Conservation (phyloP, 2,329 filamentous ascomycete genomes). For the Colletotrichum navitas region DNA sequence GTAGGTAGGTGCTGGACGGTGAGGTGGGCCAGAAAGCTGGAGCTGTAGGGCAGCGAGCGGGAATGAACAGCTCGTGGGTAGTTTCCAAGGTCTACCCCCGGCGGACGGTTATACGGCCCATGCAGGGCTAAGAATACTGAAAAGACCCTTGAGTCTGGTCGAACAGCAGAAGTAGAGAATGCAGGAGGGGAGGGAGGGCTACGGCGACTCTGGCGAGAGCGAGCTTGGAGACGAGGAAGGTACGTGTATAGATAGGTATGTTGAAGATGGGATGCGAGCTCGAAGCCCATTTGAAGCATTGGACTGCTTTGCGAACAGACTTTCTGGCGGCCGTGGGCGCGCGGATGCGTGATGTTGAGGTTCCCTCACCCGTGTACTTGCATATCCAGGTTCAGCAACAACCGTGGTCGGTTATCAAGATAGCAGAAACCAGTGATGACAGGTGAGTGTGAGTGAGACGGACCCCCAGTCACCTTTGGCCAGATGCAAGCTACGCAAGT, state of each 20-base stretch:
- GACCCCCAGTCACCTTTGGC: neutral
- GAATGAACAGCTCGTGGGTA: slow-evolving; percentile 19
- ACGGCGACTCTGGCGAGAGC: slow-evolving; percentile 15
- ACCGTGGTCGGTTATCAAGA: neutral
- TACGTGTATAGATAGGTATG: slow-evolving; percentile 30
- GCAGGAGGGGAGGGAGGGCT: neutral
- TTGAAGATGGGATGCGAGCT: slow-evolving; percentile 37
- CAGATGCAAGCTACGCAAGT: slow-evolving; percentile 1
- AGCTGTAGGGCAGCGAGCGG: slow-evolving; percentile 7
- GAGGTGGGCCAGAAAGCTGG: too few relatives aligned
- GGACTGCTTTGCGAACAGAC: slow-evolving; percentile 14
- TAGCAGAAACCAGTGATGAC: neutral
- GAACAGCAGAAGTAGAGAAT: slow-evolving; percentile 19
- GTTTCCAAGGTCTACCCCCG: slow-evolving; percentile 38
- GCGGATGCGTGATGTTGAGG: slow-evolving; percentile 29
- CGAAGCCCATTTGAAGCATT: slow-evolving; percentile 33
- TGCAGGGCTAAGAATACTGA: slow-evolving; percentile 31
- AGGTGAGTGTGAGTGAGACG: slow-evolving; percentile 12
- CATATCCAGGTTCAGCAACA: slow-evolving; percentile 20
- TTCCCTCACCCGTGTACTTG: slow-evolving; percentile 20
- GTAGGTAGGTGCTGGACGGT: neutral
- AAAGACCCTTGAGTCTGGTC: slow-evolving; percentile 31
- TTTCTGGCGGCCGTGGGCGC: slow-evolving; percentile 35
- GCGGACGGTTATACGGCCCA: slow-evolving; percentile 39
- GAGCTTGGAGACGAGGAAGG: slow-evolving; percentile 29